Evolutionary conservation across 495 filamentous ascomycete genomes (phyloP).

Genomic region (Podospora pseudoanserina): DNA sequence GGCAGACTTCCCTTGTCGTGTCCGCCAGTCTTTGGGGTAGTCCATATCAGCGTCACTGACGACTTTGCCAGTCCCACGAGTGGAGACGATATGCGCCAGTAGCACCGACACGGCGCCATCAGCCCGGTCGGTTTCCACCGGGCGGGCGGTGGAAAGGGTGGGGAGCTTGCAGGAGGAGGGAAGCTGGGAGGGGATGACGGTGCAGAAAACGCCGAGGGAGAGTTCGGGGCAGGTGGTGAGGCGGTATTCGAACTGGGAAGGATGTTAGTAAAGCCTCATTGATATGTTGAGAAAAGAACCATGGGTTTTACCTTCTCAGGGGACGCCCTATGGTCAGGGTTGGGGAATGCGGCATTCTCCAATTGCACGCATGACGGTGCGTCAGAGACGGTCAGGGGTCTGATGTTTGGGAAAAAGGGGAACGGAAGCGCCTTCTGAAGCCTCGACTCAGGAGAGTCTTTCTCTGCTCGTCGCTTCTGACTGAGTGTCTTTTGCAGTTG

Average conservation of each 20-base stretch:
- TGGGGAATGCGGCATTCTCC: constrained; percentile 70
- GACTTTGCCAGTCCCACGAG: constrained; percentile 54
- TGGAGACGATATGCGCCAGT: constrained; percentile 79
- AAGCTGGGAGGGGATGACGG: constrained; percentile 44
- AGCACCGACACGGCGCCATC: constrained; percentile 57
- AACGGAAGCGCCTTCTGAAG: constrained; percentile 31
- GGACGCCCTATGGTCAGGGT: constrained; percentile 64
- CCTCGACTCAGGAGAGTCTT: constrained; percentile 27
- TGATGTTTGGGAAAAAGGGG: constrained; percentile 56
- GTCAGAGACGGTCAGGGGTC: constrained; percentile 67
- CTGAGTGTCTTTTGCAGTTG: constrained; percentile 28
- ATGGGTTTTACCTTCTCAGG: constrained; percentile 69
- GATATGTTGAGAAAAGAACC: neutral
- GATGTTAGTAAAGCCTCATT: constrained; percentile 8
- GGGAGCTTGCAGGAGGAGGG: constrained; percentile 43
- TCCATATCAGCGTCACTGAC: constrained; percentile 79
- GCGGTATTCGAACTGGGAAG: constrained; percentile 70
- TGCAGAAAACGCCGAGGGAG: constrained; percentile 74
- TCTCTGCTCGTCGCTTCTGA: constrained; percentile 31
- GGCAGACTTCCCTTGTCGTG: constrained; percentile 27
- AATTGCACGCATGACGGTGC: constrained; percentile 71
- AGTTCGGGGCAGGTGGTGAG: constrained; percentile 75
- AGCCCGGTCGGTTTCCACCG: constrained; percentile 46
- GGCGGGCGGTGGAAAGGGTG: constrained; percentile 45
- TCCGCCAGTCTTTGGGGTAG: constrained; percentile 61